Base-by-base conservation (phyloP, 1,284 basidiomycete genomes). In the Ceratobasidium sp. region DNA sequence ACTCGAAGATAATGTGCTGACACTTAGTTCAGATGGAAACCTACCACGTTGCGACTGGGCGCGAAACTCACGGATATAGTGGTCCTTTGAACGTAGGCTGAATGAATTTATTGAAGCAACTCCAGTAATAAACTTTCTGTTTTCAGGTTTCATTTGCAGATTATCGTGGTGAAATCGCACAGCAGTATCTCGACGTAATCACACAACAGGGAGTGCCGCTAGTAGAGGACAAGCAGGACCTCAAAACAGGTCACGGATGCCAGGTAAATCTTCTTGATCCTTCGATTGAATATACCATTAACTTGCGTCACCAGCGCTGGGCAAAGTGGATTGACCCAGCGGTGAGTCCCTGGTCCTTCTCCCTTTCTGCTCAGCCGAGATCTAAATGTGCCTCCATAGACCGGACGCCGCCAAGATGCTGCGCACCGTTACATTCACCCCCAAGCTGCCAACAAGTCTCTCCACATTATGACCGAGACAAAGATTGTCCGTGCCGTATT, bases 391-490 rank as follows among this genome's bases (percentile, higher is more conserved):
- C 23, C 35, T 11, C 35, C 11, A 59, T 35, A 71, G 69, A 71
- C 69, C 16, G 30, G 69, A 14, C 46, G 13, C 44, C 46, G 69
- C 30, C 69, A 71, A 61, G 69, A 71, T 44, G 55, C 57, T 7
- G 69, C 69, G 7, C 69, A 71, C 49, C 47, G 57, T 9, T 71
- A 70, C 44, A 54, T 71, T 30, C 69, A 71, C 43, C 21, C 69
- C 13, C 69, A 59, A 26, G 21, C 46, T 23, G 26, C 30, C 23
- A 71, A 61, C 57, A 71, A 41, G 21, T 58, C 35, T 14, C 47
- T 71, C 7, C 69, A 61, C 21, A 32, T 71, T 44, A 30, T 71
- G 18, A 71, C 69, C 9, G 38, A 43, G 47, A 71, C 69, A 23
- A 30, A 41, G 30, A 46, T 71, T 26, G 46, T 32, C 28, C 57